Evolutionary conservation across 305 asterid species (phyloP).

Genomic region (Fraxinus xanthoxyloides): DNA sequence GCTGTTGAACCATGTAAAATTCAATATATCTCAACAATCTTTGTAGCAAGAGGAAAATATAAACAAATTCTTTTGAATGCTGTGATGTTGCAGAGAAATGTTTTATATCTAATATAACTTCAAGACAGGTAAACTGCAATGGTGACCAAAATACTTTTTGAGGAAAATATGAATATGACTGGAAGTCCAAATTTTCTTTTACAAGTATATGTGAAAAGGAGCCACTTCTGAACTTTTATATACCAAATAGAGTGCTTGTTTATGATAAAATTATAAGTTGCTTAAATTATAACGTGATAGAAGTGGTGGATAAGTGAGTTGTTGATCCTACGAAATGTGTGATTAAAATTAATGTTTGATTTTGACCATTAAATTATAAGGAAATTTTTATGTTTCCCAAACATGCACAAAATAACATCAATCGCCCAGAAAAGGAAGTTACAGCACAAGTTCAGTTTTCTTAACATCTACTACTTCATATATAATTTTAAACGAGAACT

Average conservation of each 20-base stretch:
- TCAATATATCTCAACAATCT: neutral
- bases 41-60: neutral
- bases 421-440: neutral
- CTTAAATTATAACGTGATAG: neutral
- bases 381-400: neutral
- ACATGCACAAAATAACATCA: neutral
- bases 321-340: neutral
- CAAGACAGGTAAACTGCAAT: neutral
- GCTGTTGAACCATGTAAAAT: slow-evolving; percentile 40
- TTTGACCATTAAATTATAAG: neutral
- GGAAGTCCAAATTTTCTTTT: neutral
- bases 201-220: neutral
- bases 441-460: neutral
- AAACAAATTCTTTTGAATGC: neutral
- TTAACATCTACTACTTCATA: neutral
- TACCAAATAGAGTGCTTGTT: neutral
- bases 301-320: neutral
- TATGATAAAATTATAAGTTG: neutral
- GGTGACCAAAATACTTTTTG: neutral
- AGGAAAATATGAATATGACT: neutral
- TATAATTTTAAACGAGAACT: neutral
- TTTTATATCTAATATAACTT: neutral
- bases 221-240: neutral
- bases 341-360: neutral
- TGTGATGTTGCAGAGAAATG: neutral